phyloP scores from a whole-genome alignment of 169 alveolate species.

The Plasmodium malariae region DNA sequence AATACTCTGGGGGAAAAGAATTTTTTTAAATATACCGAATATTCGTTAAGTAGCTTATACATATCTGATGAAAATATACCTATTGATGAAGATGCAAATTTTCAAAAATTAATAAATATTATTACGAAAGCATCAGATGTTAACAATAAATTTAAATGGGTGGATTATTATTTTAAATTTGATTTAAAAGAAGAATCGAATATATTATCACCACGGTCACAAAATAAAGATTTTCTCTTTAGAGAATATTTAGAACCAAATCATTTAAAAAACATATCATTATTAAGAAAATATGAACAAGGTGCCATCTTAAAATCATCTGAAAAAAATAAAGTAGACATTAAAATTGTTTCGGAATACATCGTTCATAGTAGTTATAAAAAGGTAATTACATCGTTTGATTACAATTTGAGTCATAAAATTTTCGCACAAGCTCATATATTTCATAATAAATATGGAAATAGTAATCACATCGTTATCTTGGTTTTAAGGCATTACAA shows the following conservation, averaged over 20 bases:
- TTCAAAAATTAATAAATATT: conserved; percentile 52
- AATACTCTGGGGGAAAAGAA: conserved; percentile 24
- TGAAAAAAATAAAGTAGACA: conserved; percentile 64
- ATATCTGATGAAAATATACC: conserved; percentile 34
- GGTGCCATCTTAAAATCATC: conserved; percentile 52
- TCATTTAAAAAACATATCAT: conserved; percentile 46
- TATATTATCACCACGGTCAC: conserved; percentile 49
- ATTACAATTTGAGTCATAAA: conserved; percentile 40
- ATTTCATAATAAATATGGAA: conserved; percentile 83
- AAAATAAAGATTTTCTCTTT: conserved; percentile 37
- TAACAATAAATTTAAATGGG: conserved; percentile 62
- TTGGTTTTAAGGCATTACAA: conserved; percentile 81
- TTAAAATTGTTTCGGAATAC: conserved; percentile 61
- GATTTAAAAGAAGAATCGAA: conserved; percentile 37
- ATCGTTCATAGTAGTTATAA: conserved; percentile 47
- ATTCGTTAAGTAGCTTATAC: conserved; percentile 72
- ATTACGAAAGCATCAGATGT: conserved; percentile 72
- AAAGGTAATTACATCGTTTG: conserved; percentile 30
- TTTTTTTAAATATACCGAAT: conserved; percentile 66
- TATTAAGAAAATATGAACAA: conserved; percentile 58
- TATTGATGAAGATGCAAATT: conserved; percentile 47
- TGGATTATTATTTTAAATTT: conserved; percentile 55
- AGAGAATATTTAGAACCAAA: conserved; percentile 72
- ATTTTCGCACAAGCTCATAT: conserved; percentile 70
- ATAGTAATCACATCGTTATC: conserved; percentile 78